A percentile compares a stretch with the other conserved stretches of the same genome.
These are phyloP conservation scores for Trichoderma sp. DNA, from an alignment of 2,329 filamentous ascomycete genomes.

Conservation along the genomic window DNA sequence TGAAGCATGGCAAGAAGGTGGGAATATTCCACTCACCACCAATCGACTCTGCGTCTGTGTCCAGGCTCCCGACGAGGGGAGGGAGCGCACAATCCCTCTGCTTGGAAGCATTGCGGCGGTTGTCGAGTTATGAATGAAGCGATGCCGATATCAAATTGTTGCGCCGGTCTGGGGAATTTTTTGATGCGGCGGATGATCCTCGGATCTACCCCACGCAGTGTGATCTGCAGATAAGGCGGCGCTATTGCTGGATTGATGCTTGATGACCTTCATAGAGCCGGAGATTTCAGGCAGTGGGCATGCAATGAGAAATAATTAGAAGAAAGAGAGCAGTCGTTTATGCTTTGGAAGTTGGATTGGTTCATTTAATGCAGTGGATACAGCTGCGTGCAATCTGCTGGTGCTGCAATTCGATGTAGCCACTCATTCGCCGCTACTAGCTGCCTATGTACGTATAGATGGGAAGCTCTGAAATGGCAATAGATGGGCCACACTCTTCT, in stretches of 20 bases:
- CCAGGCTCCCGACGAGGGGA: slow-evolving; percentile 34
- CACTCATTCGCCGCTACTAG: not conserved
- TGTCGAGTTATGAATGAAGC: slow-evolving; percentile 12
- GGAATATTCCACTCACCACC: slow-evolving; percentile 23
- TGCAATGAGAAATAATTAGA: not conserved
- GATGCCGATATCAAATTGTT: slow-evolving; percentile 16
- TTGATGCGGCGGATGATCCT: slow-evolving; percentile 36
- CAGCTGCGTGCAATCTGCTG: not conserved
- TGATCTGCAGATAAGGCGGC: not conserved
- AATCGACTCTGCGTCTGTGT: slow-evolving; percentile 31
- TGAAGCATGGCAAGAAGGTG: slow-evolving; percentile 10
- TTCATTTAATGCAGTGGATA: not conserved
- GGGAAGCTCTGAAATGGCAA: not conserved
- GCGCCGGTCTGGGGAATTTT: slow-evolving; percentile 28
- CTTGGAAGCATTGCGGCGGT: slow-evolving; percentile 43
- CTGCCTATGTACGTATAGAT: not conserved
- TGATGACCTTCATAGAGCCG: not conserved
- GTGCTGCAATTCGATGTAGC: not conserved
- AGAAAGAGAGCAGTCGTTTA: not conserved
- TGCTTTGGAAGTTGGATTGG: not conserved
- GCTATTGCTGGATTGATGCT: not conserved
- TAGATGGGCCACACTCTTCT: not conserved
- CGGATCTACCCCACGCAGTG: slow-evolving; percentile 26
- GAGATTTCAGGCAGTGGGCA: not conserved
- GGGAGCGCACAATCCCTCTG: slow-evolving; percentile 42